Conservation (phyloP, 768 basidiomycete species). For the Suillus clintonianus region DNA sequence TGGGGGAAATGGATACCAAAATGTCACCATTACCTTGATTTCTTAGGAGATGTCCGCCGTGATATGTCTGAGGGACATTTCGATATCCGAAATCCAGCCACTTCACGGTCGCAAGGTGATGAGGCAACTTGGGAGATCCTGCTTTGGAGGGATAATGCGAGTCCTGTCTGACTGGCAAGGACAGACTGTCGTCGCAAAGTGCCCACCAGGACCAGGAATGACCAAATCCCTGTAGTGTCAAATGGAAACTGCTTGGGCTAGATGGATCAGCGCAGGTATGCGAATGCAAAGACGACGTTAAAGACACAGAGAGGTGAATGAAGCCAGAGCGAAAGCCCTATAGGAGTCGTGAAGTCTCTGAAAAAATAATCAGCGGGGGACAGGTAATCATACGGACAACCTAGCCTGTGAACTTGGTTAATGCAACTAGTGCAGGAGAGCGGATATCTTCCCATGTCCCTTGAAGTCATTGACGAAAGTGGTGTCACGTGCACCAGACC, state of each 20-base stretch:
- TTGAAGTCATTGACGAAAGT: too few relatives aligned
- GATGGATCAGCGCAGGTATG: constrained; percentile 18
- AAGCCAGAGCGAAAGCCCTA: constrained; percentile 91
- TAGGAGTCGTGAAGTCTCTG: constrained; percentile 71
- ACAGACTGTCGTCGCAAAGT: constrained; percentile 75
- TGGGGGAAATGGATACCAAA: constrained; percentile 17
- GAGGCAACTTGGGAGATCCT: constrained; percentile 83
- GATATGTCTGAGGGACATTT: constrained; percentile 62
- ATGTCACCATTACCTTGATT: constrained; percentile 55
- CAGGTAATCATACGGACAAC: neutral
- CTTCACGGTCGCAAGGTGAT: constrained; percentile 88
- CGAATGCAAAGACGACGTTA: constrained; percentile 60
- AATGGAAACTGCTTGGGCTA: constrained; percentile 72
- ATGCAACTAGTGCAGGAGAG: too few relatives aligned
- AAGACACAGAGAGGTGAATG: constrained; percentile 87
- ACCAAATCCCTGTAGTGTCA: constrained; percentile 80
- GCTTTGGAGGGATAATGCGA: constrained; percentile 69
- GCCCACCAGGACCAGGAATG: constrained; percentile 95
- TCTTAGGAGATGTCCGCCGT: constrained; percentile 79
- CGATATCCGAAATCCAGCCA: constrained; percentile 68
- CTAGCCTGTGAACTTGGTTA: constrained; percentile 59
- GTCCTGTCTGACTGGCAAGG: constrained; percentile 89
- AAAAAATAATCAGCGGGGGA: neutral
- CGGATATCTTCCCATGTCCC: too few relatives aligned
- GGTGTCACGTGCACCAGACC: too few relatives aligned